Base-by-base conservation (phyloP, 2,329 filamentous ascomycete genomes). In the Acephala macrosclerotiorum region DNA sequence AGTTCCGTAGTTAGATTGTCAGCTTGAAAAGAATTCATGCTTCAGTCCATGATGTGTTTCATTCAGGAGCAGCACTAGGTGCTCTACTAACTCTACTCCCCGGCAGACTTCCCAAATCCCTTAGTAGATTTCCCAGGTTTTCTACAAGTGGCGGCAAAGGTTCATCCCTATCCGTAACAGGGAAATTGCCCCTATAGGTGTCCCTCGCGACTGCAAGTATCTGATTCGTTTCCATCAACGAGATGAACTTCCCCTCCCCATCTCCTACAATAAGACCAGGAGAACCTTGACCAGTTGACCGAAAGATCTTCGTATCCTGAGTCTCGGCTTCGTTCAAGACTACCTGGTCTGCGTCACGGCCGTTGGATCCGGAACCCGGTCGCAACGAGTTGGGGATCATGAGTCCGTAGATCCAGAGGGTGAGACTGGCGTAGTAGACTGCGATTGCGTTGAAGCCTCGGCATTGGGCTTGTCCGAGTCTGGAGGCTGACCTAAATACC, bases 381-480 rank as follows among this genome's bases (percentile, higher is more conserved):
- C 47, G 47, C 8, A n/a, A 33, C 4, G 29, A 33, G 29, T 9
- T 33, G 29, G 29, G 9, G 9, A 33, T 9, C 6, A 89, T 81
- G 0, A 92, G 85, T 0, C 89, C 88, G 70, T 90, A 91, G 0
- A 85, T 85, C 91, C 91, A 93, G 47, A 93, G 79, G 0, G 87
- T 86, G 4, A 93, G 79, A 14, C 85, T 83, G 3, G 88, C 89
- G 73, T 92, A 90, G 73, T 92, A 91, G 0, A 92, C 83, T 0
- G 86, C 87, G 7, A 92, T 85, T 0, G 89, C 88, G 68, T 87
- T 86, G 74, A 92, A 92, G 67, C 90, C 87, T 51, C 87, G 85
- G 2, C 91, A 76, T 16, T 84, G 80, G 0, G 83, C 82, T 1
- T 79, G 75, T 0, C 22, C 84, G 75, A 71, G 91, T 88, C 81